Evolutionary conservation across 208 protist genomes (phyloP).

Genomic region (Leishmania guyanensis): DNA sequence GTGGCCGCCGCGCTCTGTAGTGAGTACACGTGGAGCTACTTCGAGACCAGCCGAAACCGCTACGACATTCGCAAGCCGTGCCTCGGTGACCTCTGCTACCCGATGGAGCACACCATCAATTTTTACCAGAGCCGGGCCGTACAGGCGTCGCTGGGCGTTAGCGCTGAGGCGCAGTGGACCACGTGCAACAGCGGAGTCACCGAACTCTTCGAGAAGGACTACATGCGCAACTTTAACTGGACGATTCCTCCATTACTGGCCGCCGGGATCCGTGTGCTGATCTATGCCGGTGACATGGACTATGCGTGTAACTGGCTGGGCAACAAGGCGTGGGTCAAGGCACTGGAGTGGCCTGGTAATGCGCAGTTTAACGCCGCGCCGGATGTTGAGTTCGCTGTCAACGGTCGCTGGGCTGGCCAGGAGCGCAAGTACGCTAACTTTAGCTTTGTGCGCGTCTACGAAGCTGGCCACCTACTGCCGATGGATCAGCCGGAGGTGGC

Average conservation of each 20-base stretch:
- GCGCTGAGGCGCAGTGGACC: slow-evolving; percentile 37
- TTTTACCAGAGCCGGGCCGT: slow-evolving; percentile 58
- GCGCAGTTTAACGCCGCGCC: slow-evolving; percentile 54
- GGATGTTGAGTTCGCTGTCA: slow-evolving; percentile 42
- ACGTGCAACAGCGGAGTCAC: slow-evolving; percentile 58
- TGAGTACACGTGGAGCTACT: slow-evolving; percentile 20
- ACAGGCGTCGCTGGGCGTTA: slow-evolving; percentile 59
- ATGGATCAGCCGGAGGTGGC: slow-evolving; percentile 78
- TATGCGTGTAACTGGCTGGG: slow-evolving; percentile 94
- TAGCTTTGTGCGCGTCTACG: slow-evolving; percentile 81
- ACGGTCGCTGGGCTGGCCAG: slow-evolving; percentile 28
- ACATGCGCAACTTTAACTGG: slow-evolving; percentile 65
- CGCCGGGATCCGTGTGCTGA: slow-evolving; percentile 75
- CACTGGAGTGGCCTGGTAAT: slow-evolving; percentile 75
- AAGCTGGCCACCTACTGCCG: slow-evolving; percentile 90
- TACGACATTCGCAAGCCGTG: slow-evolving; percentile 86
- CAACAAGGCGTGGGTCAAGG: slow-evolving; percentile 79
- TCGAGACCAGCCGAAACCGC: slow-evolving; percentile 60
- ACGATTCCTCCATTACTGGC: slow-evolving; percentile 63
- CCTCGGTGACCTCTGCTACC: slow-evolving; percentile 28
- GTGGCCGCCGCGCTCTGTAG: not conserved
- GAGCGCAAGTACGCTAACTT: slow-evolving; percentile 47
- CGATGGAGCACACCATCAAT: slow-evolving; percentile 3
- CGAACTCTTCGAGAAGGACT: slow-evolving; percentile 66
- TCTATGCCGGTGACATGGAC: slow-evolving; percentile 92